These are phyloP conservation scores for Dioszegia crocea DNA, from an alignment of 768 basidiomycete genomes.

Conservation along the genomic window DNA sequence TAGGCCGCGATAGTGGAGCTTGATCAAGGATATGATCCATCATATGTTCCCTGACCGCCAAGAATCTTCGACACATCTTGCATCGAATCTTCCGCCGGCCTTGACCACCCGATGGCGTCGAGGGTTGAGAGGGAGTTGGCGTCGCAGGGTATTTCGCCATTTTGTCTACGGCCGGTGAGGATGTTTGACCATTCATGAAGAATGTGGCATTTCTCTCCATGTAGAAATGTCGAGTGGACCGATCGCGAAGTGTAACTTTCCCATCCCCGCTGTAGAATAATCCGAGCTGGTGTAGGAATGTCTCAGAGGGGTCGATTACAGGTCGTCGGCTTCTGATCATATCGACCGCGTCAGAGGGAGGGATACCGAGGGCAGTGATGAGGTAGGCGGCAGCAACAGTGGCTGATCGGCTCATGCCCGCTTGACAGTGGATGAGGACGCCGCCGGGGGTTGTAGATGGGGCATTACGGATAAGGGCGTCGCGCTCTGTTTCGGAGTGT, in stretches of 20 bases:
- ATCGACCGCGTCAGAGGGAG: conserved; percentile 62
- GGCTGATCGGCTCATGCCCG: conserved; percentile 83
- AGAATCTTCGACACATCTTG: conserved; percentile 83
- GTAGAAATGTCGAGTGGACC: conserved; percentile 74
- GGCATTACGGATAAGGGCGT: conserved; percentile 35
- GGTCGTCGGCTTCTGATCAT: conserved; percentile 66
- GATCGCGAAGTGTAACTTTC: conserved; percentile 63
- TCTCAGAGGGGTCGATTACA: conserved; percentile 71
- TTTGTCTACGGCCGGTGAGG: conserved; percentile 56
- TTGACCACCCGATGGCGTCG: conserved; percentile 57
- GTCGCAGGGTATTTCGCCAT: conserved; percentile 70
- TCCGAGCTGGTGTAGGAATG: conserved; percentile 74
- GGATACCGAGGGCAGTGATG: conserved; percentile 66
- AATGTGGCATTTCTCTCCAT: conserved; percentile 69
- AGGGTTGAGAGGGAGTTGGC: conserved; percentile 60
- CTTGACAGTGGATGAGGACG: conserved; percentile 85
- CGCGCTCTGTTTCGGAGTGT: conserved; percentile 61
- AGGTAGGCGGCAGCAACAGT: conserved; percentile 83
- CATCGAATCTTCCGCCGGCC: conserved; percentile 72
- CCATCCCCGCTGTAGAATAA: conserved; percentile 71
- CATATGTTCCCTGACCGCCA: conserved; percentile 90
- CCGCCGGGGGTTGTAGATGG: conserved; percentile 51
- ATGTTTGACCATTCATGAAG: conserved; percentile 66
- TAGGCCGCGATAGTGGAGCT: conserved; percentile 39
- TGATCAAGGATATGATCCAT: conserved; percentile 62